These are phyloP conservation scores for Dactylorhiza incarnata DNA, from an alignment of 106 monocot genomes.

Conservation along the genomic window DNA sequence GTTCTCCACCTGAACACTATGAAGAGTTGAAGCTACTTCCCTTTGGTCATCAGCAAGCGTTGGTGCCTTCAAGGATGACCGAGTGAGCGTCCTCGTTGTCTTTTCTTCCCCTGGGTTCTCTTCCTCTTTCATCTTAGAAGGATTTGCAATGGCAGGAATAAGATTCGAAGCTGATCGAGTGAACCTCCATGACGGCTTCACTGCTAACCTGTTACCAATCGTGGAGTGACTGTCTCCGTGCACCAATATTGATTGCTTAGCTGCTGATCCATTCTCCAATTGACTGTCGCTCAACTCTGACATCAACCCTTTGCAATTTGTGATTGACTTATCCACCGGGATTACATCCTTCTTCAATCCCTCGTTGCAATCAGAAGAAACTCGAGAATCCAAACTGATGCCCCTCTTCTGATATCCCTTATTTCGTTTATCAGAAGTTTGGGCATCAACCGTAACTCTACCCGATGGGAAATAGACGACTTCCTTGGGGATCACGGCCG, in stretches of 20 bases:
- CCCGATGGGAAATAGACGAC: neutral
- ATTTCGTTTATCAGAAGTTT: neutral
- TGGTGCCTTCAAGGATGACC: slow-evolving; percentile 20
- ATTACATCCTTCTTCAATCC: neutral
- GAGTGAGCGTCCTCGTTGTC: slow-evolving; percentile 28
- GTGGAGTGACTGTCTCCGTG: neutral
- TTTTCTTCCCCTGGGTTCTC: neutral
- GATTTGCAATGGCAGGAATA: neutral
- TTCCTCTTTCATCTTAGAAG: neutral
- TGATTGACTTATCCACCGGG: neutral
- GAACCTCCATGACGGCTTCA: slow-evolving; percentile 16
- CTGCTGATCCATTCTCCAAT: neutral
- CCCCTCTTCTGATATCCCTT: neutral
- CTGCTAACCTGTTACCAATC: neutral
- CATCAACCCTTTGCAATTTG: slow-evolving; percentile 7
- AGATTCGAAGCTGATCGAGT: slow-evolving; percentile 30
- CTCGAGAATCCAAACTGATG: neutral
- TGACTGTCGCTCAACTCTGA: neutral
- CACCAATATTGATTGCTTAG: neutral
- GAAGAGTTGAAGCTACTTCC: neutral
- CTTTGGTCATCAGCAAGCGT: neutral
- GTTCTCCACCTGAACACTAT: neutral
- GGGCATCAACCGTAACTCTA: neutral
- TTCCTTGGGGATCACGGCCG: neutral
- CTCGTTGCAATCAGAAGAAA: neutral